Percentiles rank a stretch among this genome's conserved stretches.
These are phyloP conservation scores for Trametes versicolor DNA, from an alignment of 1,284 basidiomycete species.

Conservation along the genomic window DNA sequence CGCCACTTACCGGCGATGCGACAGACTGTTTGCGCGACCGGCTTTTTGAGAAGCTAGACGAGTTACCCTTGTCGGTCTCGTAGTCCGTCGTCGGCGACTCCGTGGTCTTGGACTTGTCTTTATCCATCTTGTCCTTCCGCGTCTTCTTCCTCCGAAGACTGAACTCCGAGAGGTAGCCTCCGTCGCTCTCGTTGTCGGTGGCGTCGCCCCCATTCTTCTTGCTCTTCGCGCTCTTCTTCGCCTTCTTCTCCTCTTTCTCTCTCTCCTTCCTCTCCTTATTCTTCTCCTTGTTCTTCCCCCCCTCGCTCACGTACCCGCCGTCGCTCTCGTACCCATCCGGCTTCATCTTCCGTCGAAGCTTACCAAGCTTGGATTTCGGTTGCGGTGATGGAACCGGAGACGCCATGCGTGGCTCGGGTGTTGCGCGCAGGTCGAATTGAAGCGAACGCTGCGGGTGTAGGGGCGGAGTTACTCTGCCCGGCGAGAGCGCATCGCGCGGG, in stretches of 20 bases:
- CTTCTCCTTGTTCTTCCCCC: conserved; percentile 48
- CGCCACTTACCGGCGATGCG: conserved; percentile 39
- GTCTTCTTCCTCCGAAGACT: conserved; percentile 38
- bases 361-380: conserved; percentile 39
- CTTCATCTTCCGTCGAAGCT: conserved; percentile 50
- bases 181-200: conserved; percentile 46
- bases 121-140: conserved; percentile 43
- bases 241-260: conserved; percentile 39
- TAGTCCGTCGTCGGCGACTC: conserved; percentile 49
- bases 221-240: conserved; percentile 30
- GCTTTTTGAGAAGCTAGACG: conserved; percentile 34
- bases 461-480: conserved; percentile 18
- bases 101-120: conserved; percentile 42
- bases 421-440: conserved; percentile 40
- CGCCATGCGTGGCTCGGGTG: conserved; percentile 36
- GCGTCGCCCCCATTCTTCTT: conserved; percentile 37
- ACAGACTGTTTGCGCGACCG: conserved; percentile 37
- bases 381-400: conserved; percentile 36
- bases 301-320: conserved; percentile 59
- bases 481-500: conserved; percentile 24
- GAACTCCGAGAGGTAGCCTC: conserved; percentile 46
- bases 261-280: conserved; percentile 43
- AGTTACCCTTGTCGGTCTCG: conserved; percentile 46
- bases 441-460: conserved; percentile 32
- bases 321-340: conserved; percentile 64